Evolutionary conservation across 768 basidiomycete species (phyloP).

Genomic region (Amanita exitialis): DNA sequence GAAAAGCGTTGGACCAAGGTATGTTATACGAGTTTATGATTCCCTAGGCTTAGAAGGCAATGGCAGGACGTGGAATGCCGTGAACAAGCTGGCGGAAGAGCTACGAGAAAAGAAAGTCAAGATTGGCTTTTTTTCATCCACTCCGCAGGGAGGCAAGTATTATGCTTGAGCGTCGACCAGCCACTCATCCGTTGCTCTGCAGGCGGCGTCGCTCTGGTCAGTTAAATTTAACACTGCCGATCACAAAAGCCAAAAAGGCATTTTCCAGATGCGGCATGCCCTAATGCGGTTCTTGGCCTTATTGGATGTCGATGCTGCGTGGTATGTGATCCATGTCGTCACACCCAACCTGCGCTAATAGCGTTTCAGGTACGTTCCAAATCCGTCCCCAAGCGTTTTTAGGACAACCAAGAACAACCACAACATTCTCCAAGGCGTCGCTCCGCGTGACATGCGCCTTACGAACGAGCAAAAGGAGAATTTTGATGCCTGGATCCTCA

Average conservation of each 20-base stretch:
- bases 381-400: slow-evolving; percentile 84
- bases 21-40: slow-evolving; percentile 5
- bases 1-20: slow-evolving; percentile 59
- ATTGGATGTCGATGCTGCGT: slow-evolving; percentile 74
- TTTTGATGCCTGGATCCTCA: slow-evolving; percentile 83
- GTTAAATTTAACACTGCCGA: slow-evolving; percentile 20
- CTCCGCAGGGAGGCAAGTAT: slow-evolving; percentile 79
- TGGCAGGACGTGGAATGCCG: slow-evolving; percentile 66
- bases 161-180: slow-evolving; percentile 1
- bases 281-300: slow-evolving; percentile 76
- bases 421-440: slow-evolving; percentile 92
- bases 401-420: slow-evolving; percentile 94
- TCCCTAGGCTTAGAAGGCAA: too few species aligned
- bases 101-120: slow-evolving; percentile 80
- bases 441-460: slow-evolving; percentile 66
- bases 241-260: slow-evolving; percentile 13
- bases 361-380: slow-evolving; percentile 66
- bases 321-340: slow-evolving; percentile 41
- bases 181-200: slow-evolving; percentile 11
- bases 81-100: slow-evolving; percentile 74
- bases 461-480: slow-evolving; percentile 68
- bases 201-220: slow-evolving; percentile 89
- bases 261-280: slow-evolving; percentile 80
- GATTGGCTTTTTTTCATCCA: slow-evolving; percentile 92
- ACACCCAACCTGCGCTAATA: background rate